Evolutionary conservation across 1,139 yeast genomes (phyloP).

Genomic region (Cylindricascospora bacillispora): DNA sequence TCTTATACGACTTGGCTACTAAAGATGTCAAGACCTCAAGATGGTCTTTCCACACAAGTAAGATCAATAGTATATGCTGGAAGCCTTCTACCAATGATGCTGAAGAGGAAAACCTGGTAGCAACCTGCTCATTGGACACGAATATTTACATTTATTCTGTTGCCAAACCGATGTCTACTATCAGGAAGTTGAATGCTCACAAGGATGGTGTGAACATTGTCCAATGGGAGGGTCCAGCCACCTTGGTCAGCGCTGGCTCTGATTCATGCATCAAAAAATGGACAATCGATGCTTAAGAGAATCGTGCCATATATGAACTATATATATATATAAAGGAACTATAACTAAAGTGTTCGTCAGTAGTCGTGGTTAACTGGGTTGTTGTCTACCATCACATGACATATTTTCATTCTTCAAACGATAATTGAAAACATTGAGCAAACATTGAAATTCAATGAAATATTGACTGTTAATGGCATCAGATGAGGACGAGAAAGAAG

Average conservation of each 20-base stretch:
- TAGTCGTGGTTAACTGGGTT: no score
- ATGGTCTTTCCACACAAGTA: conserved; percentile 92
- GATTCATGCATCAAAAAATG: conserved; percentile 77
- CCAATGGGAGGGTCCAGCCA: conserved; percentile 41
- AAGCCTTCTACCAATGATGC: conserved; percentile 11
- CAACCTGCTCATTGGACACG: conserved; percentile 76
- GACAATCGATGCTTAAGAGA: conserved; percentile 32
- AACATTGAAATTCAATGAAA: no score
- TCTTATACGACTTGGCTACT: conserved; percentile 46
- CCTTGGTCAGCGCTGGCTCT: conserved; percentile 58
- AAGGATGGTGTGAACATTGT: conserved; percentile 75
- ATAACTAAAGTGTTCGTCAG: neutral
- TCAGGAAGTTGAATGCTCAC: conserved; percentile 70
- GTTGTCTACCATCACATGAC: no score
- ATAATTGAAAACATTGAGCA: no score
- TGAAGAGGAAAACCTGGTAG: conserved; percentile 58
- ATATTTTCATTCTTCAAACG: no score
- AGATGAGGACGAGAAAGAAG: no score
- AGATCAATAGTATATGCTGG: conserved; percentile 71
- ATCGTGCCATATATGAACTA: no score
- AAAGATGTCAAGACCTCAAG: conserved; percentile 62
- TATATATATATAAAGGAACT: neutral
- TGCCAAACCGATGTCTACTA: conserved; percentile 60
- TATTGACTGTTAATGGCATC: no score
- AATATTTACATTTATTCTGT: conserved; percentile 71